Conservation (phyloP, 2,329 filamentous ascomycete species). For the Apiospora kogelbergensis region DNA sequence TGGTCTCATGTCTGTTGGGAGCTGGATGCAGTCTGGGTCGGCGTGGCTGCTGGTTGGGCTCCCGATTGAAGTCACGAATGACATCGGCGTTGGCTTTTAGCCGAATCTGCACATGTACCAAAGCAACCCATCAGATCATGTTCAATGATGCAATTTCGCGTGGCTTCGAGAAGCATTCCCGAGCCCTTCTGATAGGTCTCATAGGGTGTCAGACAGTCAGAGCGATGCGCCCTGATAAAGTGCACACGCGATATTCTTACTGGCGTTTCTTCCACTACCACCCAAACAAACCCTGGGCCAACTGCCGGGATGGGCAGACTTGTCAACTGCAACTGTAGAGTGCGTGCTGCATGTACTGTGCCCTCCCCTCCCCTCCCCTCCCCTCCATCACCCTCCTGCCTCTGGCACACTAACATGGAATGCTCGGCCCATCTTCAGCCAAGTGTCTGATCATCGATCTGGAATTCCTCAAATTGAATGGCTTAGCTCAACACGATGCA, state of each 20-base stretch:
- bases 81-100: not conserved
- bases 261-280: not conserved
- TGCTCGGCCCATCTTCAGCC: conserved; percentile 4
- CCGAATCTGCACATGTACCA: not conserved
- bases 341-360: not conserved
- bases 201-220: not conserved
- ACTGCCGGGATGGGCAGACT: not conserved
- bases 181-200: not conserved
- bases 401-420: not conserved
- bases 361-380: too few relatives aligned
- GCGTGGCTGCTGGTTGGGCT: not conserved
- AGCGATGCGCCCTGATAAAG: conserved; percentile 1
- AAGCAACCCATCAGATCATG: not conserved
- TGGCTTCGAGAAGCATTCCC: conserved; percentile 5
- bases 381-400: not conserved
- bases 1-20: not conserved
- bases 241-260: conserved; percentile 5
- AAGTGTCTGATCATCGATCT: conserved; percentile 3
- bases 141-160: conserved; percentile 3
- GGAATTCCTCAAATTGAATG: not conserved
- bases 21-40: not conserved
- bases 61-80: not conserved
- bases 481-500: not conserved
- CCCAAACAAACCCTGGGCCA: not conserved
- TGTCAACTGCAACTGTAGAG: not conserved